Conservation (phyloP, 2,329 filamentous ascomycete genomes). For the Cyphellophora europaea region DNA sequence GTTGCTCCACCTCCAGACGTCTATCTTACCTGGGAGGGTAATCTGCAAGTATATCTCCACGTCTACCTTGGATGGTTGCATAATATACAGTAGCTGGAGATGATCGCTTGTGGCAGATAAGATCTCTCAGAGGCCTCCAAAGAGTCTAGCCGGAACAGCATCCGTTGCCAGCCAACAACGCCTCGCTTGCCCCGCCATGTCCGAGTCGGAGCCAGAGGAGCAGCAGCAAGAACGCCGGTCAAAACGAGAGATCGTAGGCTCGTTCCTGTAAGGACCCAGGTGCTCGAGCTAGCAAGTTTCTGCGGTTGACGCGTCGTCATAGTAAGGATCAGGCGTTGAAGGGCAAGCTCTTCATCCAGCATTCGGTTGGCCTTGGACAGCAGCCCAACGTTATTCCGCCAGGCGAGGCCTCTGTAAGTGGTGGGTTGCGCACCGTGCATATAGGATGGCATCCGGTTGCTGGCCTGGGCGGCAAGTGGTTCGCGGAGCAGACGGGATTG, state of each 20-base stretch:
- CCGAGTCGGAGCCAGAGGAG: neutral
- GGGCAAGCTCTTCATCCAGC: conserved; percentile 6
- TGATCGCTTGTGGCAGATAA: too few species aligned
- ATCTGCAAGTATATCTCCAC: too few species aligned
- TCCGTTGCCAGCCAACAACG: too few species aligned
- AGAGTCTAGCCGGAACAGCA: too few species aligned
- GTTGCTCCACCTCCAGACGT: too few species aligned
- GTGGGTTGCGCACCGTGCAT: conserved; percentile 4
- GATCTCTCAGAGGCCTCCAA: too few species aligned
- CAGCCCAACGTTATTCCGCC: conserved; percentile 7
- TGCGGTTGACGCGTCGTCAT: conserved; percentile 22
- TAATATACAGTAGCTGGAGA: too few species aligned
- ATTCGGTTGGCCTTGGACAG: conserved; percentile 5
- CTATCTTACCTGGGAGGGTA: too few species aligned
- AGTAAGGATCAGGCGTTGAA: conserved; percentile 5
- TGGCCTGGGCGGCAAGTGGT: conserved; percentile 8
- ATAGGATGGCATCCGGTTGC: conserved; percentile 9
- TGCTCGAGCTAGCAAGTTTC: neutral
- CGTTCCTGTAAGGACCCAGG: conserved; percentile 1
- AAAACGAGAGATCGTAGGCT: neutral
- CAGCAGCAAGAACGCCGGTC: neutral
- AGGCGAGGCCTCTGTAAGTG: conserved; percentile 2
- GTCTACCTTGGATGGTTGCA: too few species aligned
- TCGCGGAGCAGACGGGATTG: conserved; percentile 8
- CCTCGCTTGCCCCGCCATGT: too few species aligned